These are phyloP conservation scores for Chlamydomonas eustigma DNA, from an alignment of 139 green algal genomes.

Conservation along the genomic window DNA sequence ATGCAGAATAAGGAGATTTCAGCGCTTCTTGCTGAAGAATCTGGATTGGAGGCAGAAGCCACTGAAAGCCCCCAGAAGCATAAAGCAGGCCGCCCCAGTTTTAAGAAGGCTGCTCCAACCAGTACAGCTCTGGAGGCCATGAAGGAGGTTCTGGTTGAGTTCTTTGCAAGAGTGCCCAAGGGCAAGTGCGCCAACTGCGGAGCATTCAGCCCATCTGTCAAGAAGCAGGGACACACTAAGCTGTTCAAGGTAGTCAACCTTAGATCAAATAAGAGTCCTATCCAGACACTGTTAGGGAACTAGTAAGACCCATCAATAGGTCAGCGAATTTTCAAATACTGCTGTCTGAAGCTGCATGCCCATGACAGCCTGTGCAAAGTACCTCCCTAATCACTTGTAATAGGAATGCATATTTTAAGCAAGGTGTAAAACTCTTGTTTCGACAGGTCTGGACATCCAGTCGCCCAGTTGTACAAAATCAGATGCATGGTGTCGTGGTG, in stretches of 20 bases:
- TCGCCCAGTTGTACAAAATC: constrained; percentile 44
- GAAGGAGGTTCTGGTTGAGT: constrained; percentile 57
- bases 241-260: constrained; percentile 43
- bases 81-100: neutral
- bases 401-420: no score
- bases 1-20: constrained; percentile 32
- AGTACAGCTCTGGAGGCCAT: constrained; percentile 54
- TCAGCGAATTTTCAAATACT: no score
- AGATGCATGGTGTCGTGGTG: constrained; percentile 24
- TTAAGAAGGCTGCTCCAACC: constrained; percentile 17
- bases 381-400: no score
- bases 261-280: no score
- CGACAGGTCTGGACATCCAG: constrained; percentile 27
- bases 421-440: no score
- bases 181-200: constrained; percentile 83
- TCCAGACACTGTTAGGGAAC: no score
- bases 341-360: no score
- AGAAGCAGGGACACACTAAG: constrained; percentile 44
- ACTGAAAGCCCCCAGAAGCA: neutral
- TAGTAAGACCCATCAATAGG: no score
- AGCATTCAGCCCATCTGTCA: constrained; percentile 37
- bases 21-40: constrained; percentile 9
- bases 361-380: no score
- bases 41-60: neutral
- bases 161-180: constrained; percentile 61